phyloP scores from a whole-genome alignment of 495 filamentous ascomycete genomes.

The Neurospora cerealis region DNA sequence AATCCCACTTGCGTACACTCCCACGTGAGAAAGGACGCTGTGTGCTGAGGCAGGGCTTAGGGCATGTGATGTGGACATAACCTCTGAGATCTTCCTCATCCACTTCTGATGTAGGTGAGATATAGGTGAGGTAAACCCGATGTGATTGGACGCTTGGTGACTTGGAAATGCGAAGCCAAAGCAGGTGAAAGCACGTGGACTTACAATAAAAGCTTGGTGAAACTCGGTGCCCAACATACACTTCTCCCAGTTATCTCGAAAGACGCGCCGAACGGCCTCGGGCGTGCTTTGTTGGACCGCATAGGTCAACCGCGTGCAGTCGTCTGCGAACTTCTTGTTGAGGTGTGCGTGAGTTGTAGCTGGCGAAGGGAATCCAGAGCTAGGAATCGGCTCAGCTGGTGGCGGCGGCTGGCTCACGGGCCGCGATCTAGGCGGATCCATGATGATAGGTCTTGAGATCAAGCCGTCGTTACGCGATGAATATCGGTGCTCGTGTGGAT shows the following conservation, averaged over 20 bases:
- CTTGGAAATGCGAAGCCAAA: neutral
- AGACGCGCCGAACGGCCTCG: conserved; percentile 32
- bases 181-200: conserved; percentile 8
- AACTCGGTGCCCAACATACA: conserved; percentile 42
- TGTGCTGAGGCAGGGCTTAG: neutral
- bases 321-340: conserved; percentile 31
- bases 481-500: conserved; percentile 1
- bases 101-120: neutral
- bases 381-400: neutral
- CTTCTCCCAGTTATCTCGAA: conserved; percentile 41
- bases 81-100: neutral
- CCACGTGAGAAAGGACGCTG: neutral
- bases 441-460: conserved; percentile 27
- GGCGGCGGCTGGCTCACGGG: conserved; percentile 9
- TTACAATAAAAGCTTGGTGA: conserved; percentile 40
- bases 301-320: conserved; percentile 32
- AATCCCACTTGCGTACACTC: neutral
- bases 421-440: conserved; percentile 26
- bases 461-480: neutral
- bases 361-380: conserved; percentile 31
- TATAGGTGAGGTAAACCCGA: neutral
- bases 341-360: conserved; percentile 22
- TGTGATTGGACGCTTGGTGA: neutral
- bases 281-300: conserved; percentile 31
- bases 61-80: neutral